Percentiles rank a stretch among this genome's conserved stretches.
These are phyloP conservation scores for Ophiocordyceps sinensis DNA, from an alignment of 2,329 filamentous ascomycete genomes.

Conservation along the genomic window DNA sequence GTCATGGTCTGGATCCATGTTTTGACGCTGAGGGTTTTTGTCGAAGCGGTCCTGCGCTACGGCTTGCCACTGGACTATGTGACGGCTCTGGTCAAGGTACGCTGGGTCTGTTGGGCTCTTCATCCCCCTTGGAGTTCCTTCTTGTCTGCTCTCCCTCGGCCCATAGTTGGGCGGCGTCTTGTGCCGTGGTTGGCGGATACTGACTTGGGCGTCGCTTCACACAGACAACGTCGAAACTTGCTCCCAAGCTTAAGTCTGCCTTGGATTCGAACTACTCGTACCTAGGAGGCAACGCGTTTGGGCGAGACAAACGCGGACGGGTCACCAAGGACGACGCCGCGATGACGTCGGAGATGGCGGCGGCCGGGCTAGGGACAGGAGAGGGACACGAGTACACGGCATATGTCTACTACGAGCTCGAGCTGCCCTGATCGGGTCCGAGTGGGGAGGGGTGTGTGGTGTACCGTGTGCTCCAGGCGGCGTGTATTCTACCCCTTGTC, in stretches of 20 bases:
- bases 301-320: conserved; percentile 83
- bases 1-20: conserved; percentile 96
- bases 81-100: conserved; percentile 69
- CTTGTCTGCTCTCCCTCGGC: conserved; percentile 1
- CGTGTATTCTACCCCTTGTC: conserved; percentile 14
- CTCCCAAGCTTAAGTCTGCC: conserved; percentile 63
- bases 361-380: conserved; percentile 50
- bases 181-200: too few species aligned
- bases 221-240: conserved; percentile 69
- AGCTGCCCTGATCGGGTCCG: conserved; percentile 36
- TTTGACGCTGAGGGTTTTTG: conserved; percentile 80
- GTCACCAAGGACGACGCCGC: conserved; percentile 79
- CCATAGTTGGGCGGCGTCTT: too few species aligned
- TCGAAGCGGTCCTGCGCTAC: conserved; percentile 95
- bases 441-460: not conserved
- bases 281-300: conserved; percentile 86
- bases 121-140: conserved; percentile 2
- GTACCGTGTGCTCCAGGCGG: conserved; percentile 5
- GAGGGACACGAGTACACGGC: conserved; percentile 80
- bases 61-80: conserved; percentile 85
- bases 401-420: conserved; percentile 95
- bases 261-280: conserved; percentile 82
- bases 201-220: not conserved
- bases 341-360: conserved; percentile 70
- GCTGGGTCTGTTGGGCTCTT: conserved; percentile 9